phyloP scores from a whole-genome alignment of 176 grass and related monocot species.

The Rhynchospora tenuis region DNA sequence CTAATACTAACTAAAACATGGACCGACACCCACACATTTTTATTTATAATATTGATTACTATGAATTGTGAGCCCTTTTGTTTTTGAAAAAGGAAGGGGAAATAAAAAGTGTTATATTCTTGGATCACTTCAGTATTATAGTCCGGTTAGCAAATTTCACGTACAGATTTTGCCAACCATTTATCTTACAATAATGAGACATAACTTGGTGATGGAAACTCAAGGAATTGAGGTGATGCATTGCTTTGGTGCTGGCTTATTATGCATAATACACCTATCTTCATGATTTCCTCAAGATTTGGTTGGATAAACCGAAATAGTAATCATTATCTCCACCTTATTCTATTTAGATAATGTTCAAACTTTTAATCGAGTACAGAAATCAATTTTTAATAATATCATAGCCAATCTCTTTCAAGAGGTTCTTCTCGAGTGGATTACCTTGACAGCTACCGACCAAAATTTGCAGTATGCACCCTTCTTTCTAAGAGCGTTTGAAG shows the following conservation, averaged over 20 bases:
- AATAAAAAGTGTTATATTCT: too few relatives aligned
- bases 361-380: neutral
- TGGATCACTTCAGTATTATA: too few relatives aligned
- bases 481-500: neutral
- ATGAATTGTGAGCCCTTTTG: too few relatives aligned
- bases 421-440: neutral
- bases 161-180: too few relatives aligned
- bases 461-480: neutral
- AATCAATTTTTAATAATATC: neutral
- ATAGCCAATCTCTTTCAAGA: neutral
- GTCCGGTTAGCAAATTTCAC: too few relatives aligned
- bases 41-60: too few relatives aligned
- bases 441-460: neutral
- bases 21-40: too few relatives aligned
- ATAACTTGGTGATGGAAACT: too few relatives aligned
- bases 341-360: constrained; percentile 18
- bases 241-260: neutral
- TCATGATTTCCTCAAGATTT: constrained; percentile 1
- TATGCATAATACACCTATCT: neutral
- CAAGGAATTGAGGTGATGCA: neutral
- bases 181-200: too few relatives aligned
- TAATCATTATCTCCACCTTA: constrained; percentile 8
- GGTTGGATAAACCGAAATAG: constrained; percentile 19
- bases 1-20: too few relatives aligned
- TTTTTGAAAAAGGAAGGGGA: too few relatives aligned